Percentiles rank a stretch among this genome's conserved stretches.
Evolutionary conservation across 768 basidiomycete species (phyloP).

Genomic region (Psilocybe cubensis): DNA sequence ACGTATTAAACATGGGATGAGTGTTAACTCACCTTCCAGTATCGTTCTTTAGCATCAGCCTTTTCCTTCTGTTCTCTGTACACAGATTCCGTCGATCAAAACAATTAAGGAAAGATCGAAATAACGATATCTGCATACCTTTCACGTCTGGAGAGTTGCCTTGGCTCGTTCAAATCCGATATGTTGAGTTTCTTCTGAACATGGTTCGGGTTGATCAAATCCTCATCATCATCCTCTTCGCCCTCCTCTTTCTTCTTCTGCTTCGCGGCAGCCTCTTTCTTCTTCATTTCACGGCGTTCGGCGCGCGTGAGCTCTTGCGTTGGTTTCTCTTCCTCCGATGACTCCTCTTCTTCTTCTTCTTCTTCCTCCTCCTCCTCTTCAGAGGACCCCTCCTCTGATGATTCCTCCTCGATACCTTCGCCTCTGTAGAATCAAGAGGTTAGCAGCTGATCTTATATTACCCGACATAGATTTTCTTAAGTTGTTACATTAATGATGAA

Average conservation of each 20-base stretch:
- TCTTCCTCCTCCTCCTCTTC: slow-evolving; percentile 55
- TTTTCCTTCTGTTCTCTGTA: slow-evolving; percentile 90
- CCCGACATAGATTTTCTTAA: not conserved
- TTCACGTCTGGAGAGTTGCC: slow-evolving; percentile 67
- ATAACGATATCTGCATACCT: slow-evolving; percentile 40
- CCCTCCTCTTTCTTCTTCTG: slow-evolving; percentile 41
- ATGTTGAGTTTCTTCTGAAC: slow-evolving; percentile 76
- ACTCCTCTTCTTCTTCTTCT: slow-evolving; percentile 45
- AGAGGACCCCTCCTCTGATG: slow-evolving; percentile 42
- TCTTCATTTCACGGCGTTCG: slow-evolving; percentile 83
- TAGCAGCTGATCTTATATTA: not conserved
- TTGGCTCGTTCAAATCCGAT: slow-evolving; percentile 68
- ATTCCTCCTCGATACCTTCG: slow-evolving; percentile 31
- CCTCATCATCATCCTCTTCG: slow-evolving; percentile 64
- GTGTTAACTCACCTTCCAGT: slow-evolving; percentile 71
- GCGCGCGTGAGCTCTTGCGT: slow-evolving; percentile 68
- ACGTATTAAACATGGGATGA: not conserved
- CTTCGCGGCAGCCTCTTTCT: slow-evolving; percentile 66
- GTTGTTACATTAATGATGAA: slow-evolving; percentile 1
- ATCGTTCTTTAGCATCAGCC: slow-evolving; percentile 83
- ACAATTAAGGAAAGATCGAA: not conserved
- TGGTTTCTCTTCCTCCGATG: slow-evolving; percentile 44
- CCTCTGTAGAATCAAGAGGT: not conserved
- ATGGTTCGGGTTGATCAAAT: slow-evolving; percentile 82
- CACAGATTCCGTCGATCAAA: not conserved